Conservation (phyloP, 2,329 filamentous ascomycete species). For the Fusarium sp. region DNA sequence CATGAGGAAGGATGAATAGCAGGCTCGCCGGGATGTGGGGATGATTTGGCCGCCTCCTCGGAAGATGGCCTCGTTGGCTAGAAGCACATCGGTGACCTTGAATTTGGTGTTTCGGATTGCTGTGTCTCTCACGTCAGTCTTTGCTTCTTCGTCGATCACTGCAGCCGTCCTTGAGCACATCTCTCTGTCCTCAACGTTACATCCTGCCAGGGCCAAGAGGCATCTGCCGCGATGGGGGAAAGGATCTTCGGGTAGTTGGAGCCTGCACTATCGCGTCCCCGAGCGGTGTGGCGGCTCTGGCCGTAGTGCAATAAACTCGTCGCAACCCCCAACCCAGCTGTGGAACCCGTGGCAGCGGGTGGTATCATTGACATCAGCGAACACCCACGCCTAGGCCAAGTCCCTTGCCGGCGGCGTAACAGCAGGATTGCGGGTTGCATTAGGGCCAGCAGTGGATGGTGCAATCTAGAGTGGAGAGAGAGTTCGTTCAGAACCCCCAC, state of each 20-base stretch:
- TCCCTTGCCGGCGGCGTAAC: constrained; percentile 29
- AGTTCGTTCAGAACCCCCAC: constrained; percentile 37
- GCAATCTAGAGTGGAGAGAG: constrained; percentile 36
- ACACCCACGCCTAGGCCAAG: constrained; percentile 28
- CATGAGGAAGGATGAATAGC: constrained; percentile 98
- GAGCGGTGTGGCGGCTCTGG: constrained; percentile 41
- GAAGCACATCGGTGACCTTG: constrained; percentile 90
- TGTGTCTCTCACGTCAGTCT: constrained; percentile 57
- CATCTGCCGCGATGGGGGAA: constrained; percentile 41
- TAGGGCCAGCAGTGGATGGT: constrained; percentile 36
- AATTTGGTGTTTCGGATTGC: constrained; percentile 98
- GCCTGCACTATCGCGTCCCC: constrained; percentile 23
- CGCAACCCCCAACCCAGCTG: constrained; percentile 29
- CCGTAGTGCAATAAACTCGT: constrained; percentile 19
- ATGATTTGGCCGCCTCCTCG: constrained; percentile 98
- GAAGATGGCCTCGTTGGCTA: constrained; percentile 93
- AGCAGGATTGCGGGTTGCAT: constrained; percentile 38
- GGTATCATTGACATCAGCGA: constrained; percentile 40
- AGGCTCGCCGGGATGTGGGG: constrained; percentile 90
- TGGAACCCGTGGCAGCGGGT: constrained; percentile 24
- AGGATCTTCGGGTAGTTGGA: constrained; percentile 35
- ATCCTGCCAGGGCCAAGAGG: constrained; percentile 23
- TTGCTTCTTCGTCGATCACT: constrained; percentile 18
- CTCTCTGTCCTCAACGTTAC: constrained; percentile 23
- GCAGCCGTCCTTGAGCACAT: constrained; percentile 9